A percentile compares a stretch with the other conserved stretches of the same genome.
Evolutionary conservation across 2,329 filamentous ascomycete species (phyloP).

Genomic region (Chaetomium sp.): DNA sequence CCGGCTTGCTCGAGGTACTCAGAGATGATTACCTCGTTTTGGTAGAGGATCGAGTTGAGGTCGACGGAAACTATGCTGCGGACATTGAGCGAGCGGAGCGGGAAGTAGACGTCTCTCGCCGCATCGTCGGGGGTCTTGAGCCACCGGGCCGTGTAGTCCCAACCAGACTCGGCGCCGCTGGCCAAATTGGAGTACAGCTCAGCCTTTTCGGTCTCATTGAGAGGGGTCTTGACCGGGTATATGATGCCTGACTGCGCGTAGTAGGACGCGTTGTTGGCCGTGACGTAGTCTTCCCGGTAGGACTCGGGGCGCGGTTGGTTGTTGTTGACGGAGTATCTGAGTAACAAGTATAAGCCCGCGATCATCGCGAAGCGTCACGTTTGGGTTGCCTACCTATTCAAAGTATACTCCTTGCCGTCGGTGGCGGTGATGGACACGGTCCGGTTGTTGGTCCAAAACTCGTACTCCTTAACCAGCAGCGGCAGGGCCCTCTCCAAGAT

Average conservation of each 20-base stretch:
- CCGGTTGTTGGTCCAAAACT: constrained; percentile 64
- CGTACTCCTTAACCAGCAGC: constrained; percentile 63
- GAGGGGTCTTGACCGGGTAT: constrained; percentile 53
- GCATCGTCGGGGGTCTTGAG: constrained; percentile 60
- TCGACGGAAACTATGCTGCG: constrained; percentile 63
- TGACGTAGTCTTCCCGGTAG: constrained; percentile 65
- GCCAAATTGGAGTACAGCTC: constrained; percentile 64
- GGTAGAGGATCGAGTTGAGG: constrained; percentile 69
- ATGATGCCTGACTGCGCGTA: constrained; percentile 60
- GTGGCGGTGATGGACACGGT: constrained; percentile 54
- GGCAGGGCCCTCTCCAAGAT: constrained; percentile 64
- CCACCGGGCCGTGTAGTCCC: constrained; percentile 66
- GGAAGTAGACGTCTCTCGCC: constrained; percentile 63
- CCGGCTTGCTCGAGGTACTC: constrained; percentile 55
- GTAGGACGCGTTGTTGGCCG: constrained; percentile 67
- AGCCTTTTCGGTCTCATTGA: constrained; percentile 56
- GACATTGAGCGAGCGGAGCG: constrained; percentile 64
- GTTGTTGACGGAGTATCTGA: constrained; percentile 61
- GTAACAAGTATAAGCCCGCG: constrained; percentile 4
- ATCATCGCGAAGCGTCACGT: too few relatives aligned
- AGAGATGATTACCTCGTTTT: constrained; percentile 63
- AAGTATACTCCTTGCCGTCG: constrained; percentile 51
- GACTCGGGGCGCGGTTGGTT: constrained; percentile 69
- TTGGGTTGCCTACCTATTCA: constrained; percentile 53
- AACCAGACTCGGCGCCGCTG: constrained; percentile 66